Base-by-base conservation (phyloP, 371 early-diverging fungal species). In the Polyrhizophydium stewartii region DNA sequence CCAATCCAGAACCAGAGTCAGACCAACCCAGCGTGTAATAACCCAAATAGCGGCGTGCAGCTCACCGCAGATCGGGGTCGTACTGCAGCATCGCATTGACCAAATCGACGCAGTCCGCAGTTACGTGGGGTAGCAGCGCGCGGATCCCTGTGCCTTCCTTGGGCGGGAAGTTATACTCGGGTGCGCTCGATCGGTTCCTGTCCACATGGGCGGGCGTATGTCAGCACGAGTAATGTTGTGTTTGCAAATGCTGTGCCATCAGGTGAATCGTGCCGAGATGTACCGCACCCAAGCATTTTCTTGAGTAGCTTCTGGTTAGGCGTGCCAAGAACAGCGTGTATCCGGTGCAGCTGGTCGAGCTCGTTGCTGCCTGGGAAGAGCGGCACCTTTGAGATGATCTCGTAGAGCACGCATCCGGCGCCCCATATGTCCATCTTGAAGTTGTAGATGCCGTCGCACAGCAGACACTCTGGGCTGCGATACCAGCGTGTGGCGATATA, bases 401-500 rank as follows among this genome's bases (percentile, higher is more conserved):
- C 89, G 59, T 66, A 77, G 16, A 88, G 64, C 2, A 88, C 86
- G 63, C 87, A 87, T 16, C 83, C 87, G 13, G 76, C 70, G 32
- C 83, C 79, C 87, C 87, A 88, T 0, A 86, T 71, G 69, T 88
- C 89, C 70, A 88, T 79, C 51, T 75, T 78, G 67, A 72, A 82
- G 58, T 69, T 71, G 64, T 88, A 88, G 35, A 70, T 67, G 24
- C 80, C 82, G 57, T 79, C 74, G 38, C 74, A 73, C 12, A 88
- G 73, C 17, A 88, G 74, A 47, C 84, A 78, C 59, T 88, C 88
- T 19, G 88, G 88, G 3, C 85, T 70, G 41, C 87, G 79, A 59
- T 81, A 88, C 81, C 85, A 86, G 60, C 85, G 61, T 1, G 85
- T 84, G 17, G 88, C 87, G 56, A 88, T 87, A 71, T 88, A 88